These are phyloP conservation scores for Ganoderma lingzhi DNA, from an alignment of 1,284 basidiomycete species.

Conservation along the genomic window DNA sequence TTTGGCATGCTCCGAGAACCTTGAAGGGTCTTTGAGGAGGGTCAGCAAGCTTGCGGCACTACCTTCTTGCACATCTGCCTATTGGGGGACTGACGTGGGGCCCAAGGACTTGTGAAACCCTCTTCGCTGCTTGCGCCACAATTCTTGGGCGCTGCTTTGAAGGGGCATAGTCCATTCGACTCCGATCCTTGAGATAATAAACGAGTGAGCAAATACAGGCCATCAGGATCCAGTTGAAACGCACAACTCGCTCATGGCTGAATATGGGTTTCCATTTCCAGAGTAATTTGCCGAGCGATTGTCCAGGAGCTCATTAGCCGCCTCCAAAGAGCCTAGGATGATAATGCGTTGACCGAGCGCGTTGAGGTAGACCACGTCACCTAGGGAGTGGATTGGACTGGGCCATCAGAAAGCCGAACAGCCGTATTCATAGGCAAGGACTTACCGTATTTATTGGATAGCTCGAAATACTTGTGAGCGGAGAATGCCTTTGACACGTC, in stretches of 20 bases:
- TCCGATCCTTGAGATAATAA: no score
- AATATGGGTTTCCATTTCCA: constrained; percentile 12
- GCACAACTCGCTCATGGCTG: constrained; percentile 25
- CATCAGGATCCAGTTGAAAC: neutral
- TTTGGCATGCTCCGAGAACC: no score
- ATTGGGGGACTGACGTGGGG: no score
- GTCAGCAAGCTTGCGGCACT: no score
- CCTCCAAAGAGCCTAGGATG: constrained; percentile 19
- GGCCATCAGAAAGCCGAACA: no score
- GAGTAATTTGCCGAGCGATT: constrained; percentile 29
- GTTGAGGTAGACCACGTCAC: constrained; percentile 26
- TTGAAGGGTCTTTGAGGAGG: no score
- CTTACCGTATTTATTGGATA: constrained; percentile 12
- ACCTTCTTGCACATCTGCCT: no score
- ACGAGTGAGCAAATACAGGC: no score
- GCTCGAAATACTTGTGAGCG: neutral
- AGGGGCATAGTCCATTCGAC: no score
- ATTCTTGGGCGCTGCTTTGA: no score
- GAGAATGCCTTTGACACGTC: constrained; percentile 8
- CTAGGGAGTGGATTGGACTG: constrained; percentile 4
- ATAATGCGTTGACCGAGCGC: constrained; percentile 25
- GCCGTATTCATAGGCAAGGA: neutral
- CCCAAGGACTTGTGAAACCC: no score
- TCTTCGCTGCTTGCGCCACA: no score
- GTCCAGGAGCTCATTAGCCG: constrained; percentile 29